Base-by-base conservation (phyloP, 305 asterid genomes). In the Fraxinus platypoda region DNA sequence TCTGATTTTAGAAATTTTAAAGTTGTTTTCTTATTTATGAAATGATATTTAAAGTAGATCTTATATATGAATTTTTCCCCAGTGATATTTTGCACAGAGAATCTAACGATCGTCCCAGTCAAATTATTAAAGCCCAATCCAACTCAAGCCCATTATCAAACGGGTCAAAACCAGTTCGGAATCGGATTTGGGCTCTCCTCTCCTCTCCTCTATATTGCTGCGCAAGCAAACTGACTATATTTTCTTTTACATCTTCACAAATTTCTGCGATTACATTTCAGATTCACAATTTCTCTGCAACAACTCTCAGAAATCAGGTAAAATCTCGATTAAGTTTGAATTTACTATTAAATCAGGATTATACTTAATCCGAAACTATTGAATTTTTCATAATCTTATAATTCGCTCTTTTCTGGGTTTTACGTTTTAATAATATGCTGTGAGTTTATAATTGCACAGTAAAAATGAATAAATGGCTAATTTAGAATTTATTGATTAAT, bases 281-380 rank as follows among this genome's bases (percentile, higher is more conserved):
- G 79, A 21, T 70, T 79, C 41, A 72, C 80, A 31, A 49, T 75
- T 79, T 23, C 43, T 79, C 77, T 66, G 77, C 83, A 28, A 25
- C 12, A 28, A 79, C 28, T 73, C 74, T 57, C 84, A 26, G 43
- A 79, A 71, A 57, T 79, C 84, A 82, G 88, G 88, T 85, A 85
- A 76, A 26, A 21, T 9, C 8, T 19, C 21, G 74, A 54, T 68
- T 80, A 68, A 49, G 84, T 28, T 30, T 68, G 49, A 49, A 25
- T 54, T 52, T 82, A 71, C 25, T 7, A 13, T 77, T 78, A 21
- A 62, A 70, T n/a, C 68, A 17, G 46, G 62, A 66, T 11, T 7
- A 43, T 82, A 8, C 15, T 1, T 57, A 2, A 66, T 62, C 15
- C 31, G 71, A 21, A 6, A 73, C 31, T 41, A 15, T 74, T 5